Base-by-base conservation (phyloP, 768 basidiomycete species). In the Rossbeevera mucosa region DNA sequence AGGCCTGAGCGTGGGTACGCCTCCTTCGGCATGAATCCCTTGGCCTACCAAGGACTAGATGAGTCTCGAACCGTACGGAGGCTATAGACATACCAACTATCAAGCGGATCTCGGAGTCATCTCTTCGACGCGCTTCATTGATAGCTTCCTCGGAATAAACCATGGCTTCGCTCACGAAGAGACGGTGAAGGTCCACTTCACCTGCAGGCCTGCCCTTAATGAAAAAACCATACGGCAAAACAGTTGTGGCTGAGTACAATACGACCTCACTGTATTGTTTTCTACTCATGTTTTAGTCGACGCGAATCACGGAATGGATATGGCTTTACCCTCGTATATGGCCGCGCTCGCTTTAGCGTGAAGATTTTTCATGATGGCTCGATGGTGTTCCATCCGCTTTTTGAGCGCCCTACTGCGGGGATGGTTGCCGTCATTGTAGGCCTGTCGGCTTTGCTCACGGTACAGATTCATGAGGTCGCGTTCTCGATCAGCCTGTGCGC, bases 91-190 rank as follows among this genome's bases (percentile, higher is more conserved):
- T 51, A 86, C 93, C 93, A 45, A 95, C 93, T 55, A 98, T 95
- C 47, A 97, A 71, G 48, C 79, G 77, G 12, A 97, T 62, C 60
- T 89, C 78, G 3, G 72, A 60, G 49, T 85, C 77, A 2, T 86
- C 88, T 25, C 77, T 71, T 29, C 59, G 67, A 48, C 83, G 83
- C 11, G 88, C 91, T 22, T 77, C 67, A 57, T 79, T 64, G 30
- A 96, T 79, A 9, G 89, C 87, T 16, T 68, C 59, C 62, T 96
- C 88, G 0, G 88, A 82, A 52, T 79, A 79, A 36, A 77, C 67
- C 48, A 95, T 83, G 13, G 93, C 91, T 70, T 98, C 95, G 63
- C 91, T 91, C 52, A 95, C 93, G 66, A 88, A 94, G 4, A 97
- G 75, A 7, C 92, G 92, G 66, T 97, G 94, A 38, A 97, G 73